Evolutionary conservation across 2,329 filamentous ascomycete genomes (phyloP).

Genomic region (Phialocephala sp.): DNA sequence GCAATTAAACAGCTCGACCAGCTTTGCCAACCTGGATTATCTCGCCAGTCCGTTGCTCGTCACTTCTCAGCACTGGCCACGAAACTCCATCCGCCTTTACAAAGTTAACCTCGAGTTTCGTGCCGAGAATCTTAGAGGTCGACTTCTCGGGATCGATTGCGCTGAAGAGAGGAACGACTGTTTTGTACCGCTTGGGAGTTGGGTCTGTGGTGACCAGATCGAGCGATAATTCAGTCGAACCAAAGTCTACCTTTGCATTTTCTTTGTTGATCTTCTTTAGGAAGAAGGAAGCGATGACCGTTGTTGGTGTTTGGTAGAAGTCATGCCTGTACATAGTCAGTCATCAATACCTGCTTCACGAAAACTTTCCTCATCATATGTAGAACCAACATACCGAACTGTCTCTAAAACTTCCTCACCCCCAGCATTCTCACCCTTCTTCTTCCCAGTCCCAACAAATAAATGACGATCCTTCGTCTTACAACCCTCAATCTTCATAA

Average conservation of each 20-base stretch:
- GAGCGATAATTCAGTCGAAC: conserved; percentile 66
- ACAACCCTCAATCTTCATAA: conserved; percentile 94
- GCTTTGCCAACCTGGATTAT: conserved; percentile 90
- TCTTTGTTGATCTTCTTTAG: conserved; percentile 96
- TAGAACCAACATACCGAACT: conserved; percentile 64
- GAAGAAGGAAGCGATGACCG: conserved; percentile 90
- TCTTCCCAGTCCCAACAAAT: conserved; percentile 78
- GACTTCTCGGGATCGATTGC: conserved; percentile 71
- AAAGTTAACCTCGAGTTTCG: conserved; percentile 72
- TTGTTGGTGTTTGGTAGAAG: conserved; percentile 89
- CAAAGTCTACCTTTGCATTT: conserved; percentile 74
- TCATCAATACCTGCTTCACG: conserved; percentile 3
- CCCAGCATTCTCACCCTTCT: conserved; percentile 57
- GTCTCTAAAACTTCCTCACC: conserved; percentile 73
- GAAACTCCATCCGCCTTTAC: conserved; percentile 67
- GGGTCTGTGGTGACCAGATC: conserved; percentile 86
- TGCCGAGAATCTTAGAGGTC: conserved; percentile 70
- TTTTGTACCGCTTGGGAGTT: conserved; percentile 75
- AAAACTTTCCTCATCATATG: not conserved
- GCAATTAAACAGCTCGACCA: conserved; percentile 43
- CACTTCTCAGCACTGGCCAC: conserved; percentile 71
- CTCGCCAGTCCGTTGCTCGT: conserved; percentile 71
- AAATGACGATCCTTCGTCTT: conserved; percentile 81
- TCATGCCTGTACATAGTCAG: conserved; percentile 64
- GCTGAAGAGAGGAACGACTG: conserved; percentile 76